Percentiles rank a stretch among this genome's conserved stretches.
phyloP scores from a whole-genome alignment of 139 green algal species.

The Chlamydomonas asymmetrica region DNA sequence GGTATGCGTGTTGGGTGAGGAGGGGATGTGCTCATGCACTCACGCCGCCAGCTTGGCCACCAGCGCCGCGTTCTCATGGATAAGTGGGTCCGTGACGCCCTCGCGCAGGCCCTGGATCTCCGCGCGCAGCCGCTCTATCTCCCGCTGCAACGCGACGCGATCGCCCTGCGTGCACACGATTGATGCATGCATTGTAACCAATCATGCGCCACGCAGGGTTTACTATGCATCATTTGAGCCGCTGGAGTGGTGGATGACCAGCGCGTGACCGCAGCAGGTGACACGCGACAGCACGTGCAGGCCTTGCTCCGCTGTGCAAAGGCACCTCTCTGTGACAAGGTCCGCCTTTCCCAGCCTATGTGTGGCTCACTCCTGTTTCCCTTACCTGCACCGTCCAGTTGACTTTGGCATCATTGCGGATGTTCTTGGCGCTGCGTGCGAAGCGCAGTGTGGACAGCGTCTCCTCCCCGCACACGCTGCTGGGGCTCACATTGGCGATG shows the following conservation, averaged over 20 bases:
- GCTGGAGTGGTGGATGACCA: too few species aligned
- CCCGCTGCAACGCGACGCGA: conserved; percentile 47
- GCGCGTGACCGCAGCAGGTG: too few species aligned
- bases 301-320: too few species aligned
- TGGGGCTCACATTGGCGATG: conserved; percentile 79
- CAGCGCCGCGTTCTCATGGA: conserved; percentile 16
- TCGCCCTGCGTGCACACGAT: conserved; percentile 66
- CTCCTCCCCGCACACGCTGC: conserved; percentile 59
- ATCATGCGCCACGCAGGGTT: too few species aligned
- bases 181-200: too few species aligned
- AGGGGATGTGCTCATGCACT: too few species aligned
- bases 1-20: too few species aligned
- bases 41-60: neutral
- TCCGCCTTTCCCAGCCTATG: conserved; percentile 65
- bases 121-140: conserved; percentile 60
- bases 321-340: too few species aligned
- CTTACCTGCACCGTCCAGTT: conserved; percentile 46
- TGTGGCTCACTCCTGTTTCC: neutral
- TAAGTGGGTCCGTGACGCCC: conserved; percentile 17
- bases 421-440: conserved; percentile 84
- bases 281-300: too few species aligned
- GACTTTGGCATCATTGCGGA: conserved; percentile 84
- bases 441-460: conserved; percentile 92
- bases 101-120: conserved; percentile 28
- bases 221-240: too few species aligned